phyloP scores from a whole-genome alignment of 306 rosid genomes.

The Mucuna pruriens region DNA sequence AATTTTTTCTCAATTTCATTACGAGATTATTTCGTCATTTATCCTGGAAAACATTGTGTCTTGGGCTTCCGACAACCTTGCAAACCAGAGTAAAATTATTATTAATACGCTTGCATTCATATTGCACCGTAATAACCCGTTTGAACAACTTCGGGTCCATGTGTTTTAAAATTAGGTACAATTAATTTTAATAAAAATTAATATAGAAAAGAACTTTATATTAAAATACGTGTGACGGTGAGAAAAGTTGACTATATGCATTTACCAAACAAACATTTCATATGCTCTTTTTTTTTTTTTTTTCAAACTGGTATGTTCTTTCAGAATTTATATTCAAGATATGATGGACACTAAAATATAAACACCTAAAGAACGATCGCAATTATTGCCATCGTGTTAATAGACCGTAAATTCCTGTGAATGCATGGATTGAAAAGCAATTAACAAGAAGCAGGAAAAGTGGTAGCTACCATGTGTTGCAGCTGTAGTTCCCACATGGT shows the following conservation, averaged over 20 bases:
- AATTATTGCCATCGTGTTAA: not conserved
- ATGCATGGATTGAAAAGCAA: not conserved
- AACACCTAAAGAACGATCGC: not conserved
- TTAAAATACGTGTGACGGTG: not conserved
- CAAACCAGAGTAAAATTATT: not conserved
- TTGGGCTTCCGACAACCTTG: slow-evolving; percentile 10
- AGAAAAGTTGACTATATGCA: not conserved
- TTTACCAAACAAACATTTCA: not conserved
- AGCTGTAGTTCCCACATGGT: not conserved
- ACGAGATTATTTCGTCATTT: slow-evolving; percentile 4
- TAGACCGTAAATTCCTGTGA: not conserved
- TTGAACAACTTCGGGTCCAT: not conserved
- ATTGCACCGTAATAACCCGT: not conserved
- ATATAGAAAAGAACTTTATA: not conserved
- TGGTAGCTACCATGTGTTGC: not conserved
- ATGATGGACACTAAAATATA: too few relatives aligned
- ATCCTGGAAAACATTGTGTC: not conserved
- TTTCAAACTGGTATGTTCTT: too few relatives aligned
- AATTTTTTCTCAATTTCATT: not conserved
- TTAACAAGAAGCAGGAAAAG: not conserved
- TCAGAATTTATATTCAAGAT: too few relatives aligned
- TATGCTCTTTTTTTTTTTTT: too few relatives aligned
- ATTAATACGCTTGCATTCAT: not conserved
- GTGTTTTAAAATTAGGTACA: not conserved
- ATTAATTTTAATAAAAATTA: too few relatives aligned